Evolutionary conservation across 179 eudicot genomes (phyloP).

Genomic region (Actinidia chinensis): DNA sequence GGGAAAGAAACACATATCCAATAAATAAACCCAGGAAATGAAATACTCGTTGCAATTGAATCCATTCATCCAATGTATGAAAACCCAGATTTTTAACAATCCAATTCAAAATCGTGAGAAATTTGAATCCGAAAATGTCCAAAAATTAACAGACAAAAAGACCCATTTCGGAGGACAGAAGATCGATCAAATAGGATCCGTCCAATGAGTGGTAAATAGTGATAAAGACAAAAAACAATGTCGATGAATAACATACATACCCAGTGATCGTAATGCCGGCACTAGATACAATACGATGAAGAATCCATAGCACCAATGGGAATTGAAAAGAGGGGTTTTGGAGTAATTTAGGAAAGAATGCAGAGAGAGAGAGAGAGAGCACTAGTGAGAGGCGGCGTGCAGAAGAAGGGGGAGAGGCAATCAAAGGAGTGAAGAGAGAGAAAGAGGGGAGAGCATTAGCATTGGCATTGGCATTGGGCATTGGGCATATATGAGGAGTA

Average conservation of each 20-base stretch:
- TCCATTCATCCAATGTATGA: conserved; percentile 17
- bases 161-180: no score
- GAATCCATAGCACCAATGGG: conserved; percentile 9
- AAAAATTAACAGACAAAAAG: no score
- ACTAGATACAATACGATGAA: conserved; percentile 13
- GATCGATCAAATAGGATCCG: neutral
- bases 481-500: neutral
- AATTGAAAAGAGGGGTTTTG: conserved; percentile 2
- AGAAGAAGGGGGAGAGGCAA: neutral
- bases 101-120: neutral
- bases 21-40: conserved; percentile 6
- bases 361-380: conserved; percentile 11
- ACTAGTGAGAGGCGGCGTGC: conserved; percentile 11
- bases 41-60: neutral
- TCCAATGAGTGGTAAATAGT: neutral
- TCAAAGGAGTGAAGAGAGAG: neutral
- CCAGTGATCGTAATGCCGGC: conserved; percentile 16
- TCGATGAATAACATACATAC: conserved; percentile 14
- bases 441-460: neutral
- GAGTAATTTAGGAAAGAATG: neutral
- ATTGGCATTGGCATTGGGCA: neutral
- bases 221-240: conserved; percentile 5
- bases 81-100: conserved; percentile 15
- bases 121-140: neutral
- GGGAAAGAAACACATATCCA: neutral